Base-by-base conservation (phyloP, 192 early-diverging fungal species). In the Rhizophagus sp. region DNA sequence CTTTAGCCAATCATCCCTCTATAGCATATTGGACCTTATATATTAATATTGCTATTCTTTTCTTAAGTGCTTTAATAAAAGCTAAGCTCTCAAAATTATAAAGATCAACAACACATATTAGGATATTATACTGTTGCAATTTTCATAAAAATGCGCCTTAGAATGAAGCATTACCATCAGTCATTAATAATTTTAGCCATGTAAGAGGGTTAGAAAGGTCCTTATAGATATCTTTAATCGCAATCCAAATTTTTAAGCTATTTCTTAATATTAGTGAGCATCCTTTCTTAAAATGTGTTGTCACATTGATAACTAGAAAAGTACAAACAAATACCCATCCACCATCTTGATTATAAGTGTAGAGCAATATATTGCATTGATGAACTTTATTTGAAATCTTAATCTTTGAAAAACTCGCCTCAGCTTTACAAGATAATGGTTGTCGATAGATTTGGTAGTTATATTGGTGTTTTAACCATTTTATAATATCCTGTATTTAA, bases 1-100 rank as follows among this genome's bases (percentile, higher is more conserved):
- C 27, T 33, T 68, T 50, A n/a, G 52, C 73, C 27, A 57, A 74
- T 61, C 57, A 49, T 10, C 50, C 57, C 24, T 74, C 57, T 13
- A 57, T 52, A 52, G 50, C 50, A 25, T 22, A 6, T 25, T 27
- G n/a, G 4, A n/a, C 49, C 49, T 22, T 10, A 74, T 57, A n/a
- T n/a, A n/a, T n/a, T n/a, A n/a, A n/a, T n/a, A n/a, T n/a, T n/a
- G n/a, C n/a, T n/a, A n/a, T n/a, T n/a, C n/a, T 27, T 30, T 74
- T 8, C 30, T 74, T 74, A 10, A 74, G 10, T 74, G 9, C 24
- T 74, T 74, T 74, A 52, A 74, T 24, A 0, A 74, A 74, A 6
- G 72, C 72, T 10, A 74, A 74, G 7, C 72, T 74, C 27, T 74
- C 72, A 30, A 52, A 74, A 27, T 47, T 74, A 30, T 74, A 74